Conservation (phyloP, 2,329 filamentous ascomycete genomes). For the Cadophora sp. region DNA sequence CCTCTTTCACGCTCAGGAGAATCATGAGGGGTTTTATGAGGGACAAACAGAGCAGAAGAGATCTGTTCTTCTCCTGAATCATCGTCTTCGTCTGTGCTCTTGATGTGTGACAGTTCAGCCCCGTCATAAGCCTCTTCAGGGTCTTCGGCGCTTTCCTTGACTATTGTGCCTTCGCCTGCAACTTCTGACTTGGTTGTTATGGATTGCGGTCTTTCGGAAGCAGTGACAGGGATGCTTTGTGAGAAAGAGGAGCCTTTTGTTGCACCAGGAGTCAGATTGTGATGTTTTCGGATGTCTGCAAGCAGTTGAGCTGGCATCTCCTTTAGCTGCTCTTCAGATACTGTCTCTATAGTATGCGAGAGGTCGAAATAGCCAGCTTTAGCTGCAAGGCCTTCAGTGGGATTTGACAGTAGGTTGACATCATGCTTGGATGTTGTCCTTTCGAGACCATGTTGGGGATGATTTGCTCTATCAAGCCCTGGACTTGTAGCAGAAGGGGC, state of each 20-base stretch:
- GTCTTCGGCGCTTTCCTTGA: background rate
- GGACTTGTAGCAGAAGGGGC: background rate
- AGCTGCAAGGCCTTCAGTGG: constrained; percentile 32
- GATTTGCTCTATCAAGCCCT: background rate
- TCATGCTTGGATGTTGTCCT: background rate
- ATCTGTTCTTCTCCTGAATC: constrained; percentile 83
- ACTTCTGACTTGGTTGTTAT: constrained; percentile 20
- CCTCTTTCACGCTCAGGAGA: constrained; percentile 45
- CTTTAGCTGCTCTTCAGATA: constrained; percentile 33
- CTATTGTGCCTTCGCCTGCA: constrained; percentile 11
- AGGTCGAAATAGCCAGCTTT: constrained; percentile 40
- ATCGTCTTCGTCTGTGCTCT: constrained; percentile 52
- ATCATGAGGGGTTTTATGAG: constrained; percentile 66
- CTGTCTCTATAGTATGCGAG: constrained; percentile 31
- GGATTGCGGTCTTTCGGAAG: constrained; percentile 36
- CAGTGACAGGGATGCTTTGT: constrained; percentile 41
- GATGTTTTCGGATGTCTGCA: constrained; percentile 42
- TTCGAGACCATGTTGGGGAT: background rate
- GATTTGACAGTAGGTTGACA: constrained; percentile 11
- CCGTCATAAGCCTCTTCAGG: constrained; percentile 46
- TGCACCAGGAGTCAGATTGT: constrained; percentile 43
- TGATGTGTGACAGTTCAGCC: constrained; percentile 34
- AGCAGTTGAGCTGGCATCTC: constrained; percentile 41
- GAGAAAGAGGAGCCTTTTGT: constrained; percentile 43
- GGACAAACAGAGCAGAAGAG: constrained; percentile 83